These are phyloP conservation scores for Cryptococcus sp. DNA, from an alignment of 1,284 basidiomycete species.

Conservation along the genomic window DNA sequence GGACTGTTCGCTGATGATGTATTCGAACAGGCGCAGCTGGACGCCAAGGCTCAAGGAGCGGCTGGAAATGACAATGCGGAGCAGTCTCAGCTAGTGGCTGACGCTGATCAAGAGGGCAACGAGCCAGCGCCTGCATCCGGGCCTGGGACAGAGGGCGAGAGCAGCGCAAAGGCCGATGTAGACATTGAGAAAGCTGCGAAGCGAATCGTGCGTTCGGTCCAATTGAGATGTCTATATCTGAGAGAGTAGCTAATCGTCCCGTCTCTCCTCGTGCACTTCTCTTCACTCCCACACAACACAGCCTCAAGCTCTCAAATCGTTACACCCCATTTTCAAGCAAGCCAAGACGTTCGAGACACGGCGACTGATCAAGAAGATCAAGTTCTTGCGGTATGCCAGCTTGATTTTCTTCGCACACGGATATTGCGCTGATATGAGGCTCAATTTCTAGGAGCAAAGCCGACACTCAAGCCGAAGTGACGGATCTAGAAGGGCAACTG, in stretches of 20 bases:
- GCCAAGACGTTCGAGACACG: slow-evolving; percentile 79
- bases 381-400: slow-evolving; percentile 61
- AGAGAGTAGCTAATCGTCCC: too few relatives aligned
- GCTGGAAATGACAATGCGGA: neutral
- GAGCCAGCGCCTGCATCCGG: neutral
- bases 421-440: neutral
- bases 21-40: slow-evolving; percentile 11
- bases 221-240: neutral
- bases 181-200: slow-evolving; percentile 35
- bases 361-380: slow-evolving; percentile 79
- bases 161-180: neutral
- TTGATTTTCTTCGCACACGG: neutral
- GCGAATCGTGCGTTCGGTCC: slow-evolving; percentile 37
- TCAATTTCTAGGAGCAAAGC: slow-evolving; percentile 47
- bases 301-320: slow-evolving; percentile 49
- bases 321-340: slow-evolving; percentile 63
- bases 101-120: neutral
- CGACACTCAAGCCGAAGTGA: slow-evolving; percentile 53
- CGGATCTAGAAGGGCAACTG: slow-evolving; percentile 66
- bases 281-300: slow-evolving; percentile 6
- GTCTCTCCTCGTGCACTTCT: too few relatives aligned
- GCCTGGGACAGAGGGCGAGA: too few relatives aligned
- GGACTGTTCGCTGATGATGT: slow-evolving; percentile 9
- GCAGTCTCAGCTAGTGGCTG: neutral
- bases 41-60: neutral